Evolutionary conservation across 2,329 filamentous ascomycete genomes (phyloP), one percentile per base, ranked within the genome.

Genomic region (Emergomyces pasteurianus): DNA sequence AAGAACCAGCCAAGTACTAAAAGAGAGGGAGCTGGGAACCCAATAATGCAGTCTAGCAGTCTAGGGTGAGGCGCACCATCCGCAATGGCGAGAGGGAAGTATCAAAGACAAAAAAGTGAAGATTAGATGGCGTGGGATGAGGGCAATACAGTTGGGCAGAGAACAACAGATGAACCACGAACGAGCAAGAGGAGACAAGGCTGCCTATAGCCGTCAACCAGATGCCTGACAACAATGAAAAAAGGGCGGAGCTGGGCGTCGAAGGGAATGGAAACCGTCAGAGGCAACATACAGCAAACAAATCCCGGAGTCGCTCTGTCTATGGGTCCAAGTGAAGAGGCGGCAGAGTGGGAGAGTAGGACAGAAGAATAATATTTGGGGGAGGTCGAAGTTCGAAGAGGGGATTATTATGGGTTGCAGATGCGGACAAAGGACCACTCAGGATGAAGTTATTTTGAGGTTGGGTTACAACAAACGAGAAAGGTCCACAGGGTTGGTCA

Each of bases 21-120:
- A 42, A 14, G 36, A 7, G n/a, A 26, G 12, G 34, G 23, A 26
- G 21, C 7, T 21, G 18, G 21, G 23, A 49, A 52, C 23, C 5
- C n/a, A 34, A 34, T 18, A 28, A 34, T 8, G 18, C 49, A 31
- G 18, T 18, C 26, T 36, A 36, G 2, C 34, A 52, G 49, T 18
- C 49, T 34, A 52, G 26, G 28, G 16, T 28, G 26, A 52, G 49
- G 16, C 42, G 28, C 28, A 16, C 49, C 26, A 52, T 3, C 26
- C 7, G 26, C 26, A 34, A 34, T 18, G 26, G n/a, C 18, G 26
- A 26, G 71, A 42, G n/a, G 38, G 38, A 47, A 31, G 23, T 46
- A 58, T 26, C 76, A 74, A 61, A 31, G 6, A 14, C 28, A 26
- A 18, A 31, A 8, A n/a, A 40, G 31, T 14, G 7, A 18, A 38